A percentile compares a stretch with the other conserved stretches of the same genome.
These are phyloP conservation scores for Delonix regia DNA, from an alignment of 306 rosid species.

Conservation along the genomic window DNA sequence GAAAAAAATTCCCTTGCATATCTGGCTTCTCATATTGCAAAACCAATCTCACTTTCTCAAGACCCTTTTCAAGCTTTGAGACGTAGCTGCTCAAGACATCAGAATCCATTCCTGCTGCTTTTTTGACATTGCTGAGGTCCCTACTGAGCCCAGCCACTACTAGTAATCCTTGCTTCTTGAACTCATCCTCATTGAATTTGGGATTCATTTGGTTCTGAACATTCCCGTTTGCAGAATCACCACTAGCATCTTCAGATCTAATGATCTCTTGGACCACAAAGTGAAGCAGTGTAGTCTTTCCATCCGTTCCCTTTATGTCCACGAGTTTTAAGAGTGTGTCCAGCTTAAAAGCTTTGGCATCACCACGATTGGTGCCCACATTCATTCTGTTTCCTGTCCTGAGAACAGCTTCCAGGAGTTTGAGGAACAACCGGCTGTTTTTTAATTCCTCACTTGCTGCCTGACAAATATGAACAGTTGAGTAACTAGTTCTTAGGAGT, in stretches of 20 bases:
- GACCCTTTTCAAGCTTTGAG: conserved; percentile 91
- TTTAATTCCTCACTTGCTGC: conserved; percentile 87
- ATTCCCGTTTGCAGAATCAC: conserved; percentile 59
- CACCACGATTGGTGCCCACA: conserved; percentile 95
- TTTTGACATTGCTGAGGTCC: conserved; percentile 81
- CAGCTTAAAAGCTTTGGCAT: conserved; percentile 91
- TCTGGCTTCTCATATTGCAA: conserved; percentile 77
- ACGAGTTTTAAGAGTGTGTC: conserved; percentile 90
- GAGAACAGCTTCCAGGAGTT: conserved; percentile 98
- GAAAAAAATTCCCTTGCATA: conserved; percentile 67
- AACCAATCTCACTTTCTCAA: conserved; percentile 76
- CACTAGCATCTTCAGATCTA: conserved; percentile 77
- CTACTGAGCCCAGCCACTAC: conserved; percentile 90
- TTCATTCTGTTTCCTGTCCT: conserved; percentile 99
- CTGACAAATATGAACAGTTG: conserved; percentile 50
- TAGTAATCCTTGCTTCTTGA: conserved; percentile 83
- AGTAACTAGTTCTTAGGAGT: conserved; percentile 27
- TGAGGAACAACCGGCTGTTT: conserved; percentile 88
- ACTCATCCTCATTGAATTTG: conserved; percentile 66
- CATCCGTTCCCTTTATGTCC: conserved; percentile 97
- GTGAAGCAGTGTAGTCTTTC: conserved; percentile 94
- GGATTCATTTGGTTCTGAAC: conserved; percentile 47
- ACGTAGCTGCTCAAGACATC: conserved; percentile 90
- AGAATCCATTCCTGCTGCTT: conserved; percentile 98
- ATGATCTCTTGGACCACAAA: conserved; percentile 99